Conservation (phyloP, 108 stramenopile genomes). For the Cyclotella choctawhatcheeana region DNA sequence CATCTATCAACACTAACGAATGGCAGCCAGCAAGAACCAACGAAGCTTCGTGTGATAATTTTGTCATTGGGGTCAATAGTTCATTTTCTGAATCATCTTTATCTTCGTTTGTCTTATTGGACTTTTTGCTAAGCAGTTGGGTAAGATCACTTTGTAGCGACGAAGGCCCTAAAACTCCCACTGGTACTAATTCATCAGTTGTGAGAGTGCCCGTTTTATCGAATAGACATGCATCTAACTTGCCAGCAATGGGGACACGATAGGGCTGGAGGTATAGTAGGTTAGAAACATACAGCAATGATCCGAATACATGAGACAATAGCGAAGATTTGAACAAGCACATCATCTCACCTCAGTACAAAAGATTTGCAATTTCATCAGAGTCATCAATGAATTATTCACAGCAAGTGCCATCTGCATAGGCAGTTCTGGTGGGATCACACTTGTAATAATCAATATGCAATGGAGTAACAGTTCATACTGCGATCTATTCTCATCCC, state of each 20-base stretch:
- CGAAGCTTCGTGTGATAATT: slow-evolving; percentile 65
- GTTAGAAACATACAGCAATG: no score
- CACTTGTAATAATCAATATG: slow-evolving; percentile 95
- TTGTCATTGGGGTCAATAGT: slow-evolving; percentile 78
- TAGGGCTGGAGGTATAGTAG: no score
- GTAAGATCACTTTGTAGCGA: no score
- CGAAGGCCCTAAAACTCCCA: slow-evolving; percentile 68
- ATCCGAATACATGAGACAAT: no score
- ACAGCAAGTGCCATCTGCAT: slow-evolving; percentile 97
- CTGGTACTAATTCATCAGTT: slow-evolving; percentile 88
- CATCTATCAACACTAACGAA: slow-evolving; percentile 86
- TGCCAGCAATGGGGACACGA: slow-evolving; percentile 94
- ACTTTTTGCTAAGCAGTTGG: no score
- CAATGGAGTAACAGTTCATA: slow-evolving; percentile 96
- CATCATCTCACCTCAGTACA: slow-evolving; percentile 92
- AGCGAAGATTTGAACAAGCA: no score
- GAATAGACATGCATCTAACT: slow-evolving; percentile 93
- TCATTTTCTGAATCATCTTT: slow-evolving; percentile 48
- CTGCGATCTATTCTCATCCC: slow-evolving; percentile 81
- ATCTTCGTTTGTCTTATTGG: no score
- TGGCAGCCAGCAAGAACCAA: slow-evolving; percentile 93
- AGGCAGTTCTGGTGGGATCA: slow-evolving; percentile 96
- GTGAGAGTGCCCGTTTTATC: slow-evolving; percentile 99
- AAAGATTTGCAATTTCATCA: slow-evolving; percentile 80
- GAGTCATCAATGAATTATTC: slow-evolving; percentile 86